Base-by-base conservation (phyloP, 306 rosid species). In the Malus orientalis region DNA sequence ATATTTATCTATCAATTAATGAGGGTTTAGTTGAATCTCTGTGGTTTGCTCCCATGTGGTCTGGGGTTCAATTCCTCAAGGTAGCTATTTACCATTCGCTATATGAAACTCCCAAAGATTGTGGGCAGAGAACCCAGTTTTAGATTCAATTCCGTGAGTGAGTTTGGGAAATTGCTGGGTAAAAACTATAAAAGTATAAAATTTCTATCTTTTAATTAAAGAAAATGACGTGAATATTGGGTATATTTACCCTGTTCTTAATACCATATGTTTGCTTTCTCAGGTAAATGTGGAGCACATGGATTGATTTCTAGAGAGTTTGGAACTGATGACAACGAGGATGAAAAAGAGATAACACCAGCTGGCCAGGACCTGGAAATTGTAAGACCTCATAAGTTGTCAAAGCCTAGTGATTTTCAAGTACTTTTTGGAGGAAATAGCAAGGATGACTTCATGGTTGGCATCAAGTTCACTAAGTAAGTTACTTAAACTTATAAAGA, bases 381-480 rank as follows among this genome's bases (percentile, higher is more conserved):
- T 75, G 73, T 54, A 47, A 74, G 68, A 66, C 74, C 84, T 78
- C 80, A 77, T 3, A 86, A 84, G 72, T 81, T 89, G 23, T 81
- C 90, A 61, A 94, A 92, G 83, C 90, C 96, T 54, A 67, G 87
- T 0, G 98, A 95, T 85, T 92, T 85, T 74, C 57, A 92, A 75
- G 77, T 81, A 77, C 97, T 95, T 81, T 90, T 92, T 89, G 87
- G 89, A 66, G 97, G 93, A 70, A 90, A 88, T 83, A 87, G 85
- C 70, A 90, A 81, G 76, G 98, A 95, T 79, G 87, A 87, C 77
- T 95, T 95, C 82, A 88, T 95, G 96, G 79, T 92, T 68, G 98
- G 98, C 81, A 90, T 95, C 82, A 95, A 95, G 85, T 88, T 95
- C 85, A 90, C 96, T 0, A 87, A 91, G 98, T 92, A 85, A 70